Conservation (phyloP, 495 filamentous ascomycete species). For the Polyplosphaeria fusca region DNA sequence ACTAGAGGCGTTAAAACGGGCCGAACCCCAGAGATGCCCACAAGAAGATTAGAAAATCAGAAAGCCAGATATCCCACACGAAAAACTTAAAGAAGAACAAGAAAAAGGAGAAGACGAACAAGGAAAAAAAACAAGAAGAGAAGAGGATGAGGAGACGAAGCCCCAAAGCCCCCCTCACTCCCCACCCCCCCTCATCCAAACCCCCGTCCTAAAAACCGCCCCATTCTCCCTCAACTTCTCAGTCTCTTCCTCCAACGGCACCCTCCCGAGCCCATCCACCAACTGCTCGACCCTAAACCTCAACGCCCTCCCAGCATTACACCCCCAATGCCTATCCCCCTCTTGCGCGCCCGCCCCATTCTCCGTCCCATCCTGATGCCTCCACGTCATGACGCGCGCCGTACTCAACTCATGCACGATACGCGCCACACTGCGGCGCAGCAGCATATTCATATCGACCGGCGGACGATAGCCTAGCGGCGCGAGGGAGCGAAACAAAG, state of each 20-base stretch:
- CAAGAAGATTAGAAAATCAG: too few relatives aligned
- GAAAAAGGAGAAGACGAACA: too few relatives aligned
- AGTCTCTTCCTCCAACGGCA: neutral
- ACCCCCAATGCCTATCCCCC: neutral
- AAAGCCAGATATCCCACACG: too few relatives aligned
- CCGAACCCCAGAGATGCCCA: too few relatives aligned
- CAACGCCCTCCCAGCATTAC: conserved; percentile 7
- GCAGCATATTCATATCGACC: neutral
- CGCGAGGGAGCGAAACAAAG: neutral
- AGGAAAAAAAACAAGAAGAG: too few relatives aligned
- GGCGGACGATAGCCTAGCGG: conserved; percentile 4
- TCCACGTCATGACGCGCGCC: neutral
- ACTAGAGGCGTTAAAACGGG: too few relatives aligned
- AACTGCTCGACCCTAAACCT: neutral
- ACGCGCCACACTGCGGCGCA: neutral
- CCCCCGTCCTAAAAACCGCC: neutral
- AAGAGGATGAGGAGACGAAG: too few relatives aligned
- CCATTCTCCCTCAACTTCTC: conserved; percentile 13
- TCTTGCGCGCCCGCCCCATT: neutral
- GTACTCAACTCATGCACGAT: neutral
- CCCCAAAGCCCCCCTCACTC: too few relatives aligned
- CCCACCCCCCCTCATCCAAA: too few relatives aligned
- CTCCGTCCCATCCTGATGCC: neutral
- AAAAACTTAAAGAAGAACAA: too few relatives aligned
- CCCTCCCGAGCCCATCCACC: conserved; percentile 2